Base-by-base conservation (phyloP, 306 rosid species). In the Acacia confusa region DNA sequence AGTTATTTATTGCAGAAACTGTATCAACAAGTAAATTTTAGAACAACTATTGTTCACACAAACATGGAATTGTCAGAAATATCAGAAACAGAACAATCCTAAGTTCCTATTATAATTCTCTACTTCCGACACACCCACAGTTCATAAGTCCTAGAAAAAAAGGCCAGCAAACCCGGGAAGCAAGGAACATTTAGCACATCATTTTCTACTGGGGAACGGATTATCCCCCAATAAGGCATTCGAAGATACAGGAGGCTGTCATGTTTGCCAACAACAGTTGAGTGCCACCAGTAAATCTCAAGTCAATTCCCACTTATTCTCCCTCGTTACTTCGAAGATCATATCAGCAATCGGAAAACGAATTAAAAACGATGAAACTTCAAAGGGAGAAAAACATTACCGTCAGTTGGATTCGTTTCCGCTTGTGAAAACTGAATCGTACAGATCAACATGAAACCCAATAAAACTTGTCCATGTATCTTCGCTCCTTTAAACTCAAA, bases 1-100 rank as follows among this genome's bases (percentile, higher is more conserved):
- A 89, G 86, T 84, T 88, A 84, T 90, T 93, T 63, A 96, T 89
- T 10, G 98, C 99, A 88, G 94, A 91, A 88, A 93, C 99, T 96
- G 91, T 76, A 86, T 57, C 84, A 88, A 87, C 28, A 41, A 81
- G 68, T 83, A 86, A 83, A 78, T 20, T 58, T 86, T 45, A 80
- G 72, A 83, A 75, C 25, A 82, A 66, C 45, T 43, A 72, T 50
- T 79, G 13, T 36, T 6, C 76, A 81, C 71, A 65, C 32, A 40
- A 65, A 58, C 47, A 68, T 27, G 28, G 60, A 57, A 70, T 63
- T 45, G 76, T 25, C 61, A 81, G 3, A 40, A 69, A 40, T 69
- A 69, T 22, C 20, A 41, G 52, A 41, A 40, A 41, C 30, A 2
- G 74, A 70, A 70, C 55, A 41, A 43, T 24, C 36, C 15, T 43